Percentiles rank a stretch among this genome's conserved stretches.
Conservation (phyloP, 345 rosid genomes). For the Linum usitatissimum region DNA sequence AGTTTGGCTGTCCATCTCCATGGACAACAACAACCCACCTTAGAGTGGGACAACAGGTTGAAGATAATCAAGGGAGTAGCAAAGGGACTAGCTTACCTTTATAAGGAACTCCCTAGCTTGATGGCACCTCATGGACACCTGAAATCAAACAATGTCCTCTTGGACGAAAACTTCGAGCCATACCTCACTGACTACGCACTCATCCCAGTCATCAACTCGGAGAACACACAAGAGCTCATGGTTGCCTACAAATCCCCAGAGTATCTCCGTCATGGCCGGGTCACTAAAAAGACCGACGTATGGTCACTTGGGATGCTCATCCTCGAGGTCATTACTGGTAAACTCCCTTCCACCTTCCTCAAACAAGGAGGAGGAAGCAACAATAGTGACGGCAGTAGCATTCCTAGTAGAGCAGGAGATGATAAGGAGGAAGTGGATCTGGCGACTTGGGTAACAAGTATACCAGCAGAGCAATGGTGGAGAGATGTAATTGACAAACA, state of each 20-base stretch:
- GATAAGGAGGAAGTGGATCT: background rate
- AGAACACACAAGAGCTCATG: conserved; percentile 65
- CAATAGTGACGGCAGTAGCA: background rate
- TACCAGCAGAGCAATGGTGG: background rate
- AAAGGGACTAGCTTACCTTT: conserved; percentile 54
- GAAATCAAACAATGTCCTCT: conserved; percentile 77
- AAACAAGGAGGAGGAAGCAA: conserved; percentile 24
- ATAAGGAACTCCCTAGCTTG: conserved; percentile 55
- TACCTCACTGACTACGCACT: conserved; percentile 62
- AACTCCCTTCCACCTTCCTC: conserved; percentile 41
- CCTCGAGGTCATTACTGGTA: conserved; percentile 65
- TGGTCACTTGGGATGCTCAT: conserved; percentile 76
- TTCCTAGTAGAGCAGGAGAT: no score
- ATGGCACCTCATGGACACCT: conserved; percentile 83
- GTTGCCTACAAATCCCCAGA: conserved; percentile 89
- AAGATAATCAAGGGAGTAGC: conserved; percentile 67
- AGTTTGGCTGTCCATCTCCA: conserved; percentile 81
- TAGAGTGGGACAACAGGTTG: conserved; percentile 65
- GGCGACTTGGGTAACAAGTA: background rate
- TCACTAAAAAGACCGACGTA: conserved; percentile 80
- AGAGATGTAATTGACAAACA: background rate
- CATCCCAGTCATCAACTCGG: conserved; percentile 67
- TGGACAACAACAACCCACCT: conserved; percentile 43
- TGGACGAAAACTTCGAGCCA: conserved; percentile 42
- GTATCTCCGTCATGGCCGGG: conserved; percentile 40